A percentile compares a stretch with the other conserved stretches of the same genome.
These are phyloP conservation scores for Ephemerocybe angulata DNA, from an alignment of 768 basidiomycete species.

Conservation along the genomic window DNA sequence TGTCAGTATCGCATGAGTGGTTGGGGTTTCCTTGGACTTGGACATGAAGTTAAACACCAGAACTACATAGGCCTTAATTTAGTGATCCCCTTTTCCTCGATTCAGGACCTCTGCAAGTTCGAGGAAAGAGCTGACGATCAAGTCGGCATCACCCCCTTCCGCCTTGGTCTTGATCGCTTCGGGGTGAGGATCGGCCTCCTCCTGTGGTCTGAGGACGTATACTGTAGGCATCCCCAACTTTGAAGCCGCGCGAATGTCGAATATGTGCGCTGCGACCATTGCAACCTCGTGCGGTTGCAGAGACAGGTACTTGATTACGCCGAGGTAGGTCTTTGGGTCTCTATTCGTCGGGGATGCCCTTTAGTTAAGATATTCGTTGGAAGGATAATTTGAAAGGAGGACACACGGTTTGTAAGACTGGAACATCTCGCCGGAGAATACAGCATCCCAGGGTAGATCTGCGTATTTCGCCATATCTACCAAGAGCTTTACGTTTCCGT, in stretches of 20 bases:
- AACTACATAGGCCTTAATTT: not conserved
- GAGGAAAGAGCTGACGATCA: conserved; percentile 47
- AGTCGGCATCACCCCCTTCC: conserved; percentile 58
- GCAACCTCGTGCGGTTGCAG: conserved; percentile 48
- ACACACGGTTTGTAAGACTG: conserved; percentile 63
- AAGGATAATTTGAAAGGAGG: not conserved
- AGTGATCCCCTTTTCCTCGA: not conserved
- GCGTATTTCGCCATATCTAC: conserved; percentile 65
- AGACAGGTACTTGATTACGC: conserved; percentile 46
- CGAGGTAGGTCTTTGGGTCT: conserved; percentile 49
- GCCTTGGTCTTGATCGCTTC: conserved; percentile 37
- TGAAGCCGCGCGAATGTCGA: conserved; percentile 54
- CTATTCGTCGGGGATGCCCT: conserved; percentile 23
- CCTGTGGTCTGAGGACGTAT: conserved; percentile 50
- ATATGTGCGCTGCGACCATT: conserved; percentile 64
- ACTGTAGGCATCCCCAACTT: conserved; percentile 53
- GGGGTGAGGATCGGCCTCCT: conserved; percentile 29
- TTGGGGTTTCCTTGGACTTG: no score
- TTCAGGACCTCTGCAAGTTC: conserved; percentile 38
- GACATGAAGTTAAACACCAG: no score
- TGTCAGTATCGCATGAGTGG: no score
- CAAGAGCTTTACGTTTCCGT: conserved; percentile 59
- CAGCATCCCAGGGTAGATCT: conserved; percentile 58
- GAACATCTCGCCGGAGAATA: conserved; percentile 61
- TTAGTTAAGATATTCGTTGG: not conserved